Base-by-base conservation (phyloP, 306 rosid species). In the Abrus precatorius region DNA sequence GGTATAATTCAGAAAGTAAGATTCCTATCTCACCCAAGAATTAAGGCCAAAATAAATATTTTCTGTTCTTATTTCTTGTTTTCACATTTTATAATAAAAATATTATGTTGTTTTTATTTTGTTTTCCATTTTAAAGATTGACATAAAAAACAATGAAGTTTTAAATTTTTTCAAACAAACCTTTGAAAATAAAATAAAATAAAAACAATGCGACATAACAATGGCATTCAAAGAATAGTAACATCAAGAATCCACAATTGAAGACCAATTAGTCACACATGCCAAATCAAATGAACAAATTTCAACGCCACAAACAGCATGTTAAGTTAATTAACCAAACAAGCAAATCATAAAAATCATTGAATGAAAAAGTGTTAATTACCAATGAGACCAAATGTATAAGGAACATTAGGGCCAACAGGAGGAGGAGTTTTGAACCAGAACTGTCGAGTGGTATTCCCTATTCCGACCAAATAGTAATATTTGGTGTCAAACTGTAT, bases 371-470 rank as follows among this genome's bases (percentile, higher is more conserved):
- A 71, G 66, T 3, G 44, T 55, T 62, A 47, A 71, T 68, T 86
- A 93, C 97, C 92, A 45, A 91, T 90, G 56, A 93, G 70, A 59
- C 98, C 97, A 80, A 93, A 93, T 43, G 91, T 87, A 62, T 88
- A 91, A 6, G 93, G 91, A 78, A 88, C 90, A 76, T 91, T 93
- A 2, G 94, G 91, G 69, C 98, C 97, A 75, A 87, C 73, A 20
- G 72, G 69, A 29, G 97, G 97, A 82, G 97, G 93, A 74, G 97
- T 93, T 73, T 4, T 74, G 73, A 90, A 93, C 90, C 91, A 88
- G 72, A 91, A 91, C 62, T 47, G 69, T 11, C 97, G 74, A 13
- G 92, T 67, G 53, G 83, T 41, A 33, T 80, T 83, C 30, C 90
- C 94, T 30, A 64, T 71, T 63, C 97, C 97, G 5, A 91, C 69